Evolutionary conservation across 2,329 filamentous ascomycete species (phyloP), one percentile per base, ranked within the genome.

Genomic region (Mariannaea sp.): DNA sequence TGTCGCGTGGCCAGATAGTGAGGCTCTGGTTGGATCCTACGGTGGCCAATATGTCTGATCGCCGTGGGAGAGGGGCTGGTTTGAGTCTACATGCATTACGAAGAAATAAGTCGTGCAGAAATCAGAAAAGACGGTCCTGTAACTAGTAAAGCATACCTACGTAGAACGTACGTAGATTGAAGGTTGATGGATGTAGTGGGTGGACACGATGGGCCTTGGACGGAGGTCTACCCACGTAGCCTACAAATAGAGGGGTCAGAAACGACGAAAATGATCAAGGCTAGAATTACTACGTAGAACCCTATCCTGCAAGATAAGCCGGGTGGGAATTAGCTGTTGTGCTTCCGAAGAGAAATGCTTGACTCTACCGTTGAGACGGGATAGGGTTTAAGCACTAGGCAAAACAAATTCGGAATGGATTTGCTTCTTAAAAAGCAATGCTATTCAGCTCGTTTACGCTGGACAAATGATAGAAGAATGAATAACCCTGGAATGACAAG

Each of bases 1-100:
- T 36, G 43, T 53, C 36, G 38, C 43, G 43, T 43, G 44, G 43
- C 16, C 38, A 43, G 38, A 24, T 26, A 26, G 43, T 32, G 43
- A 36, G 43, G 30, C 44, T 53, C 30, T 30, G 14, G n/a, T 19
- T 24, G 42, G 43, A 43, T 17, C n/a, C 13, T 48, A 43, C 39
- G 22, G 27, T 20, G 40, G 43, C 30, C 35, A 39, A 53, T 43
- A 32, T 5, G 24, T 20, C 26, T 27, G 17, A n/a, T 24, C 9
- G 26, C 12, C 13, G 27, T 20, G 22, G 29, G 29, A 39, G 20
- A n/a, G n/a, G n/a, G n/a, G n/a, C n/a, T n/a, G 42, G 20, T 46
- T 39, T 26, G 41, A 50, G 38, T 22, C 35, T 29, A 27, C n/a
- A n/a, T n/a, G n/a, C n/a, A n/a, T n/a, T n/a, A n/a, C n/a, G n/a